Evolutionary conservation across 495 filamentous ascomycete species (phyloP), one percentile per base, ranked within the genome.

Genomic region (Xylaria palmicola): DNA sequence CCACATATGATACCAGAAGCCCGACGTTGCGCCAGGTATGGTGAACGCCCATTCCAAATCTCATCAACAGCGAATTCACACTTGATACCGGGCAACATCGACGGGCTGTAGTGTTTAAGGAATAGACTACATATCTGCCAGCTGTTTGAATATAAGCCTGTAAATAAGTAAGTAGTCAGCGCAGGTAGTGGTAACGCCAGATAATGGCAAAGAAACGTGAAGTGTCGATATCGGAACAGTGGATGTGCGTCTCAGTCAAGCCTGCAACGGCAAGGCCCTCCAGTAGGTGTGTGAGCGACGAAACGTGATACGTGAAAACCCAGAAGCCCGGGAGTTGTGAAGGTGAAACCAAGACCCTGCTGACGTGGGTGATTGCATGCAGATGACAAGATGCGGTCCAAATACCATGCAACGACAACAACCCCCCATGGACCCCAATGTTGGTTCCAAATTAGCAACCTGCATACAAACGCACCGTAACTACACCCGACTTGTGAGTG

Each of bases 261-360:
- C 78, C 81, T 4, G 71, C 69, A 17, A 89, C 79, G 10, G 85
- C 75, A 40, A 86, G 75, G 1, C 74, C 77, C 7, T 69, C 70
- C 3, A 87, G 75, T 0, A 84, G 68, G 66, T 90, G 90, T 1
- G 84, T 86, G 45, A 90, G 82, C 0, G 88, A 87, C 0, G 82
- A 85, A 13, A 86, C 76, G 8, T 82, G 81, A 70, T 89, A 89
- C 84, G 90, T 88, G 72, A 90, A 90, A 34, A 82, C 83, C 88
- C 88, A 91, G 74, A 90, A 90, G 0, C 81, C 73, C 2, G 87
- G 86, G 0, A 90, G 72, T 0, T 66, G 68, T 0, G 65, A 52
- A 1, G 85, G 82, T n/a, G 71, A 69, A 26, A 82, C 78, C 45
- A 88, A 77, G 34, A 89, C 83, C 9, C 54, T 57, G 30, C 24